phyloP scores from a whole-genome alignment of 805 yeast species.

The Schwanniomyces yamadae region DNA sequence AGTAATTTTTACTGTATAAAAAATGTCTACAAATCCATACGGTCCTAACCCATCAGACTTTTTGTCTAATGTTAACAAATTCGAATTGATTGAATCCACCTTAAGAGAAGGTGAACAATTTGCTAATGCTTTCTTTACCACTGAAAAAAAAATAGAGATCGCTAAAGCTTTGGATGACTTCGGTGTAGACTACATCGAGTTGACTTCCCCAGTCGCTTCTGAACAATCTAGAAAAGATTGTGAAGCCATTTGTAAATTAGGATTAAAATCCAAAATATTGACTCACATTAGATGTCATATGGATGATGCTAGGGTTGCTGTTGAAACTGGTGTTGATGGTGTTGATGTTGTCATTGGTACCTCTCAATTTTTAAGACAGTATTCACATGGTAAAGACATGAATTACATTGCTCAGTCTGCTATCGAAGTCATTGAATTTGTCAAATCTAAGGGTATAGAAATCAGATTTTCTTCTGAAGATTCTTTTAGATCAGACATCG shows the following conservation, averaged over 20 bases:
- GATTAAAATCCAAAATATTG: conserved; percentile 56
- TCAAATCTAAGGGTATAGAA: conserved; percentile 59
- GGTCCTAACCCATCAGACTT: conserved; percentile 60
- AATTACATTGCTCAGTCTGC: conserved; percentile 56
- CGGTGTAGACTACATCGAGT: conserved; percentile 60
- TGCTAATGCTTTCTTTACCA: conserved; percentile 59
- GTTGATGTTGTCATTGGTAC: conserved; percentile 63
- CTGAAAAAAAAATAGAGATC: conserved; percentile 55
- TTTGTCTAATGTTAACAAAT: conserved; percentile 52
- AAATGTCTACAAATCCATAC: conserved; percentile 44
- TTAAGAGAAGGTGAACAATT: conserved; percentile 65
- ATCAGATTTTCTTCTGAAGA: conserved; percentile 60
- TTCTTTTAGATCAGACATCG: conserved; percentile 60
- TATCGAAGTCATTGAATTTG: conserved; percentile 58
- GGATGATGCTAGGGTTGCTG: conserved; percentile 61
- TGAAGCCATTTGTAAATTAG: conserved; percentile 59
- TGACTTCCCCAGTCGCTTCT: conserved; percentile 59
- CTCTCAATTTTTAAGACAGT: conserved; percentile 54
- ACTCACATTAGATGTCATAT: conserved; percentile 62
- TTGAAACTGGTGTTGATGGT: conserved; percentile 63
- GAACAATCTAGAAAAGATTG: conserved; percentile 58
- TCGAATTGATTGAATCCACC: conserved; percentile 56
- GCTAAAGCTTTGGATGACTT: conserved; percentile 62
- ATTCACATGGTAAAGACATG: conserved; percentile 62
- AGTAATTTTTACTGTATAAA: not conserved